Conservation (phyloP, 768 basidiomycete genomes). For the Lyophyllum shimeji region DNA sequence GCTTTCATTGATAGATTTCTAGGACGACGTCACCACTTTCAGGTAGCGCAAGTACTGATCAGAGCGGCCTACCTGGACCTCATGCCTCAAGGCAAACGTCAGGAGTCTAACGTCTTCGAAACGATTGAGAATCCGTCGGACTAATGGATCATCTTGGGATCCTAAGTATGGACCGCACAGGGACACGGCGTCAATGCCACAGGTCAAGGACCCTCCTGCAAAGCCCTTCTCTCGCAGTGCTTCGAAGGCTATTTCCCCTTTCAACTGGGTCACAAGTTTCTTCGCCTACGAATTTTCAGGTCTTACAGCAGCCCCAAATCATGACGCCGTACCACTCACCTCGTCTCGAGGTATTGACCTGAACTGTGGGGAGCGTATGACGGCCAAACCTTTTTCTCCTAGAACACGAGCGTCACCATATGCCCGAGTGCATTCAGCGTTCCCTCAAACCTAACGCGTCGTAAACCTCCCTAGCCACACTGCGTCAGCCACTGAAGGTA, state of each 20-base stretch:
- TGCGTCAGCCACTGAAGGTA: neutral
- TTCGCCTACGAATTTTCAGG: slow-evolving; percentile 37
- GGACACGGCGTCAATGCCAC: slow-evolving; percentile 49
- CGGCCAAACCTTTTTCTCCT: slow-evolving; percentile 37
- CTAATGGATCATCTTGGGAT: slow-evolving; percentile 21
- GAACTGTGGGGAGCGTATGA: slow-evolving; percentile 44
- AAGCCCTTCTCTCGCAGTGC: slow-evolving; percentile 28
- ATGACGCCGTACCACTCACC: slow-evolving; percentile 28
- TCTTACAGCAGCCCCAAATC: neutral
- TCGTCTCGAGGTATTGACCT: slow-evolving; percentile 46
- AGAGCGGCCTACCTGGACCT: slow-evolving; percentile 35
- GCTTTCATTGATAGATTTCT: slow-evolving; percentile 50
- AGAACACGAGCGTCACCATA: neutral
- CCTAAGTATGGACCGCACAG: slow-evolving; percentile 39
- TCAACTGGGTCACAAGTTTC: slow-evolving; percentile 38
- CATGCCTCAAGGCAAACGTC: slow-evolving; percentile 40
- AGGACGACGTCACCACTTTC: slow-evolving; percentile 5
- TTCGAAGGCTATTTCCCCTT: slow-evolving; percentile 27
- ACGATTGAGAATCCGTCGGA: slow-evolving; percentile 30
- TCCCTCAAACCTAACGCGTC: slow-evolving; percentile 57
- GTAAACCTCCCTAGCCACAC: slow-evolving; percentile 60
- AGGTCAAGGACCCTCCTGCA: slow-evolving; percentile 43
- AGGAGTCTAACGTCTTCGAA: slow-evolving; percentile 34
- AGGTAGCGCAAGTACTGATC: neutral
- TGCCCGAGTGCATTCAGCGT: neutral